Conservation (phyloP, 2,329 filamentous ascomycete genomes). For the Aspergillus tubingensis region DNA sequence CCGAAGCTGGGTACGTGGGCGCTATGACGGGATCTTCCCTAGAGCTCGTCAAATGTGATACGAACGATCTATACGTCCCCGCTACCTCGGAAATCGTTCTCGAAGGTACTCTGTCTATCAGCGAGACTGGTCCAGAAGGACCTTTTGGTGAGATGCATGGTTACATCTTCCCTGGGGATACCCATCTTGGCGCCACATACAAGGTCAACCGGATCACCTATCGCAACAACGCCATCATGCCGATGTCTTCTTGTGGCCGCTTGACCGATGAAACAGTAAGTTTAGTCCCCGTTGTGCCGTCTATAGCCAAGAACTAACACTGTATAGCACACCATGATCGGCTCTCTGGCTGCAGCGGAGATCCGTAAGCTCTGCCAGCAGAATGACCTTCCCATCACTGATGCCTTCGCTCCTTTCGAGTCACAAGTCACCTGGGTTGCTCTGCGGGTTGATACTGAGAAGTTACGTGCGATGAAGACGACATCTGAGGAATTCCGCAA, state of each 20-base stretch:
- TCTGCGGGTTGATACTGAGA: constrained; percentile 59
- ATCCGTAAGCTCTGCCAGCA: constrained; percentile 42
- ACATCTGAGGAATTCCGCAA: constrained; percentile 43
- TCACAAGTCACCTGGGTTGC: constrained; percentile 53
- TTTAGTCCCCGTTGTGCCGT: constrained; percentile 10
- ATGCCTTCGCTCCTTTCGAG: constrained; percentile 50
- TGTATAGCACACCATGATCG: constrained; percentile 42
- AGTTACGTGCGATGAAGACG: constrained; percentile 58
- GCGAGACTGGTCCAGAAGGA: constrained; percentile 48
- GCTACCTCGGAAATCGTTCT: constrained; percentile 55
- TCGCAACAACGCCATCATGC: constrained; percentile 51
- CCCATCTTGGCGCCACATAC: constrained; percentile 43
- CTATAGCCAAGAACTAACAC: background rate
- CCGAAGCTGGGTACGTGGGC: constrained; percentile 53
- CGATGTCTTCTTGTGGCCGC: constrained; percentile 47
- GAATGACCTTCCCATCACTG: constrained; percentile 46
- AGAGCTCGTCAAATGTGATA: constrained; percentile 56
- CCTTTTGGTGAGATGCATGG: constrained; percentile 55
- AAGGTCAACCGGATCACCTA: constrained; percentile 53
- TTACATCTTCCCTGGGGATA: constrained; percentile 48
- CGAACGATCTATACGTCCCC: constrained; percentile 52
- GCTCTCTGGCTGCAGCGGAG: constrained; percentile 47
- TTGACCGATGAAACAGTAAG: constrained; percentile 49
- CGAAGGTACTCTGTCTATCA: constrained; percentile 51
- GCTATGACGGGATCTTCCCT: constrained; percentile 49